Evolutionary conservation across 2,329 filamentous ascomycete species (phyloP).

Genomic region (Diaporthe vaccinii): DNA sequence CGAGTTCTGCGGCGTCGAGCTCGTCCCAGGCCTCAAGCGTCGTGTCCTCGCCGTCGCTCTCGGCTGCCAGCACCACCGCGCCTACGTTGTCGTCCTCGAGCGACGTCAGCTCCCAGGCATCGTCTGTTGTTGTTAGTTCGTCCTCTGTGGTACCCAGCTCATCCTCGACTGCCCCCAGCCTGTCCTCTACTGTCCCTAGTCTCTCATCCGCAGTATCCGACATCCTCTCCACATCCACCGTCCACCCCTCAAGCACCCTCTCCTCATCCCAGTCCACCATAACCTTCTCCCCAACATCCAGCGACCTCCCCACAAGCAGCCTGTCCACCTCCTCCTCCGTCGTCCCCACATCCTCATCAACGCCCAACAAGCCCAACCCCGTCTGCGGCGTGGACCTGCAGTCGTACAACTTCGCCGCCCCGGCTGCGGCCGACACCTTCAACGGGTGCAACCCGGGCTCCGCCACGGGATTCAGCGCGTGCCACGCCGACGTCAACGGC

Average conservation of each 20-base stretch:
- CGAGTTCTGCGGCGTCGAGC: neutral
- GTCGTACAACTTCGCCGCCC: conserved; percentile 10
- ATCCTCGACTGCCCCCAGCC: neutral
- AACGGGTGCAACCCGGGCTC: conserved; percentile 35
- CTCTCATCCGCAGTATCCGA: neutral
- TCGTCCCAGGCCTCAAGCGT: neutral
- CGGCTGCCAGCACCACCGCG: neutral
- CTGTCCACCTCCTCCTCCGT: neutral
- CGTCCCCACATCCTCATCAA: neutral
- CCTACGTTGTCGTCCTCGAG: neutral
- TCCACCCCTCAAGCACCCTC: neutral
- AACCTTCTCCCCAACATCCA: neutral
- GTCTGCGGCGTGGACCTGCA: conserved; percentile 26
- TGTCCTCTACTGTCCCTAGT: neutral
- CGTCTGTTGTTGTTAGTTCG: neutral
- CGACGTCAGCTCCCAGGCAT: neutral
- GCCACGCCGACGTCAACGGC: conserved; percentile 25
- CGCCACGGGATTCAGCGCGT: conserved; percentile 20
- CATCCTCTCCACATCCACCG: neutral
- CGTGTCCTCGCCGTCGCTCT: neutral
- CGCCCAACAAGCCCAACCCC: neutral
- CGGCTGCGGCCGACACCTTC: conserved; percentile 12
- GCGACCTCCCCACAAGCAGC: neutral
- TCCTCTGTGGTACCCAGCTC: neutral
- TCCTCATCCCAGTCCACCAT: neutral